Evolutionary conservation across 2,329 filamentous ascomycete genomes (phyloP).

Genomic region (Cercospora janseana): DNA sequence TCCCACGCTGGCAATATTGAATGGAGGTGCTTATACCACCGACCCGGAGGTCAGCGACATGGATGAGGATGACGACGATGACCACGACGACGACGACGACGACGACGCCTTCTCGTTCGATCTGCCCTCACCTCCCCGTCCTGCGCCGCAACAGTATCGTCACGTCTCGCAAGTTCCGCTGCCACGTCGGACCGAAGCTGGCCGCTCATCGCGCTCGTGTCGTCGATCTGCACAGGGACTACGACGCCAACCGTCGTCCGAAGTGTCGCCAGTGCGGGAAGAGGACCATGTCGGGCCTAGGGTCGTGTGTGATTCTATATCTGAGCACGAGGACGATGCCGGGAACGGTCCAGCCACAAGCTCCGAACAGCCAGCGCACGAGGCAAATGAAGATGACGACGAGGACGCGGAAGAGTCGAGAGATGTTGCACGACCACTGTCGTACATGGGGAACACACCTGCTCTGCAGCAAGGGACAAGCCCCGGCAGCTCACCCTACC

Average conservation of each 20-base stretch:
- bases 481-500: slow-evolving; percentile 12
- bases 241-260: slow-evolving; percentile 16
- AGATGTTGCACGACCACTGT: slow-evolving; percentile 29
- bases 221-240: slow-evolving; percentile 1
- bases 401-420: slow-evolving; percentile 23
- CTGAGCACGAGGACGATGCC: slow-evolving; percentile 11
- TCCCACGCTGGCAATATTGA: slow-evolving; percentile 22
- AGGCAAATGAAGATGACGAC: slow-evolving; percentile 19
- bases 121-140: slow-evolving; percentile 5
- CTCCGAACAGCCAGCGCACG: slow-evolving; percentile 15
- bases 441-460: slow-evolving; percentile 20
- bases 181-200: slow-evolving; percentile 3
- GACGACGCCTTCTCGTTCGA: neutral
- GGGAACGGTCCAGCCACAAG: too few species aligned
- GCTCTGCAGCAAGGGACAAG: slow-evolving; percentile 20
- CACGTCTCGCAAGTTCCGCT: slow-evolving; percentile 4
- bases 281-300: slow-evolving; percentile 7
- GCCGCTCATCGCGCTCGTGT: neutral
- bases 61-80: slow-evolving; percentile 26
- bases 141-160: slow-evolving; percentile 1
- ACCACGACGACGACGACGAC: slow-evolving; percentile 11
- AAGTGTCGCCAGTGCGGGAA: slow-evolving; percentile 26
- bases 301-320: slow-evolving; percentile 1
- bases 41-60: slow-evolving; percentile 30
- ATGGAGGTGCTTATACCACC: slow-evolving; percentile 13